phyloP scores from a whole-genome alignment of 805 yeast species.

The Candida namnaoensis region DNA sequence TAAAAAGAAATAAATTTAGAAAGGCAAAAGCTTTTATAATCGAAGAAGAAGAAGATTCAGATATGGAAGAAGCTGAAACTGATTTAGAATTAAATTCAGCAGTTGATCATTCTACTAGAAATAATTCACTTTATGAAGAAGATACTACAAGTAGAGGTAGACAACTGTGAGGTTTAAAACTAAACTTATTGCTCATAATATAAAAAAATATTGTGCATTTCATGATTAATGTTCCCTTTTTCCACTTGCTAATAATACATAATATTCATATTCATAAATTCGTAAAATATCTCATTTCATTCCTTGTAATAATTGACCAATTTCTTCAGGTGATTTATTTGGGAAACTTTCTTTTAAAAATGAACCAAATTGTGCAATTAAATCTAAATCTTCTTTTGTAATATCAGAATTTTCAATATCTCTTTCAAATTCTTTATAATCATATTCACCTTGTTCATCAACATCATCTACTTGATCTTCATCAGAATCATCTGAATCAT shows the following conservation, averaged over 20 bases:
- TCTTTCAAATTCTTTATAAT: neutral
- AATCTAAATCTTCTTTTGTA: no score
- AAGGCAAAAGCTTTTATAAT: constrained; percentile 12
- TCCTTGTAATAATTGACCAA: no score
- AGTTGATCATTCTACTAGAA: constrained; percentile 10
- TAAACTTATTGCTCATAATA: no score
- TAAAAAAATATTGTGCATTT: no score
- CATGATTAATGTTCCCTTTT: no score
- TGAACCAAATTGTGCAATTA: no score
- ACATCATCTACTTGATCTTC: neutral
- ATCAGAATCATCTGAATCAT: neutral
- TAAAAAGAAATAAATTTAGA: constrained; percentile 9
- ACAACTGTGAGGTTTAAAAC: constrained; percentile 1
- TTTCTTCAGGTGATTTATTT: no score
- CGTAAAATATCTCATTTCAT: no score
- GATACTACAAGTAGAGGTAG: constrained; percentile 12
- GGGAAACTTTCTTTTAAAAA: constrained; percentile 4
- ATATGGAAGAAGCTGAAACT: constrained; percentile 10
- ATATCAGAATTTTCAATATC: neutral
- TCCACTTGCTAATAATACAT: no score
- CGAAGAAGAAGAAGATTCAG: constrained; percentile 15
- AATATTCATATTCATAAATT: no score
- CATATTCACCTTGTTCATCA: no score
- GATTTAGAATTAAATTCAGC: constrained; percentile 12
- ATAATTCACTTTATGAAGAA: constrained; percentile 12